Evolutionary conservation across 2,329 filamentous ascomycete species (phyloP).

Genomic region (Aspergillus fijiensis): DNA sequence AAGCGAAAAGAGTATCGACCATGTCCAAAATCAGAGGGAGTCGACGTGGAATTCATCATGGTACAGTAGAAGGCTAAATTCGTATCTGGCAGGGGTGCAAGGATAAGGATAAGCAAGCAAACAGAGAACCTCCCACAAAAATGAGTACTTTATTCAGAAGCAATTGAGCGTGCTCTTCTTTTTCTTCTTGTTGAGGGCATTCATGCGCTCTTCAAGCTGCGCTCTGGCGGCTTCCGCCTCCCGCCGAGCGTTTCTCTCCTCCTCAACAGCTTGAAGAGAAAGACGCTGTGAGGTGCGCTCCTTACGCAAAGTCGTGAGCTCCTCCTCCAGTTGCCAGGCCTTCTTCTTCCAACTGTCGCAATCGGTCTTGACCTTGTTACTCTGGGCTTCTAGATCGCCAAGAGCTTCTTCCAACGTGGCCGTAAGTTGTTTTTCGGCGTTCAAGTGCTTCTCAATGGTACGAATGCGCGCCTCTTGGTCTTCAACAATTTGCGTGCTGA

Average conservation of each 20-base stretch:
- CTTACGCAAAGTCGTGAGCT: constrained; percentile 54
- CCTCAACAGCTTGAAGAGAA: constrained; percentile 85
- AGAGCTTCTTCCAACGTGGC: constrained; percentile 93
- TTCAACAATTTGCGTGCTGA: constrained; percentile 79
- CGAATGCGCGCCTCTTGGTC: constrained; percentile 94
- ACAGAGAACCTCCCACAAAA: constrained; percentile 7
- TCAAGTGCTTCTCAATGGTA: constrained; percentile 94
- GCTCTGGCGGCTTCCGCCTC: constrained; percentile 86
- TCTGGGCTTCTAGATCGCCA: constrained; percentile 86
- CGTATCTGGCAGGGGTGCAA: constrained; percentile 13
- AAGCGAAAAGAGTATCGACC: constrained; percentile 21
- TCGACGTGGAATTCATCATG: constrained; percentile 29
- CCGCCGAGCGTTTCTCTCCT: constrained; percentile 88
- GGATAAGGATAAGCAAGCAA: constrained; percentile 7
- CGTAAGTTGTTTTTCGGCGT: constrained; percentile 94
- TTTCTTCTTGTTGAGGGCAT: constrained; percentile 87
- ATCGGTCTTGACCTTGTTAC: constrained; percentile 87
- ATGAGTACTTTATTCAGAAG: constrained; percentile 62
- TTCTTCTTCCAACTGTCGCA: constrained; percentile 90
- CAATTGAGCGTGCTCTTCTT: constrained; percentile 95
- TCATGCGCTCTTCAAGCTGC: constrained; percentile 92
- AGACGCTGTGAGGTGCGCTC: constrained; percentile 60
- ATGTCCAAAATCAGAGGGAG: constrained; percentile 18
- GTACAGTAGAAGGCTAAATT: constrained; percentile 23
- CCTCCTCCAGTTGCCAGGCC: constrained; percentile 71